Evolutionary conservation across 2,329 filamentous ascomycete species (phyloP).

Genomic region (Pseudogymnoascus sp.): DNA sequence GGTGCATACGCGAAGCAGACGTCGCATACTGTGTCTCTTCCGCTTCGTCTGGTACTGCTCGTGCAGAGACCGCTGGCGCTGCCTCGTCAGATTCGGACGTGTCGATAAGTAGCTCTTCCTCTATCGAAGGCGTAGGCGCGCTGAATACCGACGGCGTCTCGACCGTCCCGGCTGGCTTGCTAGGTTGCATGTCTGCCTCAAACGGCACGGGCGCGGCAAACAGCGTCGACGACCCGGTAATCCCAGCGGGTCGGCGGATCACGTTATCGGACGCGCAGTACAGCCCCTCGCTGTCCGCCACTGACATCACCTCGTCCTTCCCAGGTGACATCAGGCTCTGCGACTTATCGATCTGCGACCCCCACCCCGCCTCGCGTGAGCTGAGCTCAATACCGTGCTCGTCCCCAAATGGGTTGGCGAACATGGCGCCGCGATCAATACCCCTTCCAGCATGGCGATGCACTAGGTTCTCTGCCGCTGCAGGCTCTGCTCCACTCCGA

Average conservation of each 20-base stretch:
- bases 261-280: constrained; percentile 49
- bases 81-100: constrained; percentile 17
- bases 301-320: constrained; percentile 39
- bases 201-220: constrained; percentile 8
- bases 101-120: constrained; percentile 24
- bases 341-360: constrained; percentile 30
- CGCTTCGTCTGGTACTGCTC: constrained; percentile 21
- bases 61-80: not conserved
- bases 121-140: not conserved
- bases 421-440: constrained; percentile 37
- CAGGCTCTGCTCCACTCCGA: constrained; percentile 45
- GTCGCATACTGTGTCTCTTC: constrained; percentile 45
- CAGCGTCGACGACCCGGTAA: constrained; percentile 12
- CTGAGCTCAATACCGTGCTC: constrained; percentile 26
- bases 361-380: constrained; percentile 32
- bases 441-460: constrained; percentile 43
- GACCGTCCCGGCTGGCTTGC: not conserved
- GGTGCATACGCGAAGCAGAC: constrained; percentile 43
- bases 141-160: constrained; percentile 28
- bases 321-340: constrained; percentile 38
- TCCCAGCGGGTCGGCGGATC: constrained; percentile 1
- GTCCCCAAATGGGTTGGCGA: constrained; percentile 51
- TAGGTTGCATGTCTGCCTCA: constrained; percentile 1
- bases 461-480: constrained; percentile 30
- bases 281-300: constrained; percentile 34